Conservation (phyloP, 306 rosid genomes). For the Quercus bicolor region DNA sequence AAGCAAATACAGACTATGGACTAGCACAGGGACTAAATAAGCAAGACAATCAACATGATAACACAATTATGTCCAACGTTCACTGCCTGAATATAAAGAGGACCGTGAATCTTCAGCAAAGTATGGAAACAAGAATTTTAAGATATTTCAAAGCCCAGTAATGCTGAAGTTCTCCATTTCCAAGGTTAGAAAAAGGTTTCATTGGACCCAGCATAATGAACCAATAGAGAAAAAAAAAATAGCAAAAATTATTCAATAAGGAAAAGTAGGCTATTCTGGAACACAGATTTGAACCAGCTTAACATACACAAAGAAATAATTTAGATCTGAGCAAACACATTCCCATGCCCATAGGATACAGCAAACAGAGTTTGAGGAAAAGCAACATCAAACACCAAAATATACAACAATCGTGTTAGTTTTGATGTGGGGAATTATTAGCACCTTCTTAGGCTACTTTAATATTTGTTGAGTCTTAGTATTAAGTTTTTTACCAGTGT, state of each 20-base stretch:
- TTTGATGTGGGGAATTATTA: too few relatives aligned
- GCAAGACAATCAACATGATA: not conserved
- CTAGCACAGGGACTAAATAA: not conserved
- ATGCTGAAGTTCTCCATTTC: not conserved
- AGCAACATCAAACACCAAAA: too few relatives aligned
- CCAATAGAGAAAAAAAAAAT: not conserved
- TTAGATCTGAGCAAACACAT: not conserved
- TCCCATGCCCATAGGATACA: not conserved
- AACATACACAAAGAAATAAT: not conserved
- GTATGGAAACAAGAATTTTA: not conserved
- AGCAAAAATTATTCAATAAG: not conserved
- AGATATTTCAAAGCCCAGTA: not conserved
- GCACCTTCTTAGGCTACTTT: too few relatives aligned
- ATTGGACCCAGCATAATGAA: not conserved
- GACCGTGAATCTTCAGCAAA: not conserved
- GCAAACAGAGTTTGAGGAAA: too few relatives aligned
- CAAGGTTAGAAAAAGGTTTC: not conserved
- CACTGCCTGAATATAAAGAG: not conserved
- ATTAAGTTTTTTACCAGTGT: too few relatives aligned
- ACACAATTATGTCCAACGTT: not conserved
- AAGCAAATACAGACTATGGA: not conserved
- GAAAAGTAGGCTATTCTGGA: not conserved
- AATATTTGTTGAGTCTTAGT: too few relatives aligned
- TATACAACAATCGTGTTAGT: too few relatives aligned
- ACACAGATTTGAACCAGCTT: not conserved